Base-by-base conservation (phyloP, 352 stramenopile genomes). In the Pythium guiyangense region DNA sequence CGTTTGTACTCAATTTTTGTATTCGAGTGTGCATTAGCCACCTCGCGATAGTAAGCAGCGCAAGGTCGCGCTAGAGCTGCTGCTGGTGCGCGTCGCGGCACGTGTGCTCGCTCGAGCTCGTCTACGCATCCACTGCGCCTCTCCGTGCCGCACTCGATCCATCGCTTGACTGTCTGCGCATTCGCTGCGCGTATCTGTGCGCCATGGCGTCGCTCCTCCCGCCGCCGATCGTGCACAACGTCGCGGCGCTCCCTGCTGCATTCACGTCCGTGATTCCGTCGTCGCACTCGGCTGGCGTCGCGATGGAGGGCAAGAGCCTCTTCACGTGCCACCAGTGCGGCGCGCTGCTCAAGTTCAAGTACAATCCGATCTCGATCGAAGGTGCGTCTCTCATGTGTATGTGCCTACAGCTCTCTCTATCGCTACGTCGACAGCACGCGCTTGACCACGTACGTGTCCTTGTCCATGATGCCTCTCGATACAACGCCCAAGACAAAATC, bases 321-420 rank as follows among this genome's bases (percentile, higher is more conserved):
- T 90, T 90, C 48, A 90, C 77, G 59, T 90, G 80, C 54, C 75
- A 83, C 59, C 71, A 84, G 48, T 90, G 80, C 57, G 77, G 76
- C 42, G 69, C 77, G 26, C 58, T 90, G 57, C 77, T 90, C 66
- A 90, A 88, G 54, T 88, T 90, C 60, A 70, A 72, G 48, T 67
- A 71, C 65, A 84, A 70, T 50, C 65, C 68, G 2, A 64, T 77
- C 44, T 82, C 80, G 6, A 88, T 90, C 53, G 72, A 88, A 69
- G 69, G 69, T 77, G 26, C 15, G 57, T 40, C 8, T 34, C 25
- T 27, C 14, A 22, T 50, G 6, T 39, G 5, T 40, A 15, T 54
- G 39, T 48, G 45, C 37, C 17, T 20, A 43, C 34, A 39, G 1
- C 22, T 20, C 29, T 50, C 22, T 22, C 22, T 22, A 22, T 22